A percentile compares a stretch with the other conserved stretches of the same genome.
Evolutionary conservation across 192 early-diverging fungal genomes (phyloP).

Genomic region (Entophlyctis luteolus): DNA sequence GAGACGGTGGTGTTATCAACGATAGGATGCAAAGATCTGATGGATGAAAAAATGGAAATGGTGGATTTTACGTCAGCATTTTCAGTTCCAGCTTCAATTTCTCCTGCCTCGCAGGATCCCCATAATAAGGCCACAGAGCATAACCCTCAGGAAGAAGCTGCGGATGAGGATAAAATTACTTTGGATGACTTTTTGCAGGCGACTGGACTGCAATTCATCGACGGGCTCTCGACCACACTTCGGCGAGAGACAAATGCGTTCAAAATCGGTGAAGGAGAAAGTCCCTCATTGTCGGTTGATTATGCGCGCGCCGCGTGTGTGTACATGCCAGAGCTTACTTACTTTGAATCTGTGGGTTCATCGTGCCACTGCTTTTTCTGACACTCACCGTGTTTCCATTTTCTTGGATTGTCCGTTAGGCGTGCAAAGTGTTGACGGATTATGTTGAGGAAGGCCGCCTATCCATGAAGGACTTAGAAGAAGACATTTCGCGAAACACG

Average conservation of each 20-base stretch:
- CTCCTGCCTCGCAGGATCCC: neutral
- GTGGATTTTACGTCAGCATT: too few relatives aligned
- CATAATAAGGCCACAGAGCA: neutral
- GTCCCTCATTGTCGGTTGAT: slow-evolving; percentile 12
- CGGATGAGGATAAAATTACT: neutral
- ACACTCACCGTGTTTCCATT: neutral
- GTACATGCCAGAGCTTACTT: slow-evolving; percentile 32
- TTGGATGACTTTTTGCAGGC: slow-evolving; percentile 35
- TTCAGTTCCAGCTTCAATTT: too few relatives aligned
- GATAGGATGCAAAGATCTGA: too few relatives aligned
- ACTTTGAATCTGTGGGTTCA: slow-evolving; percentile 31
- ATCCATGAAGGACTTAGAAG: slow-evolving; percentile 21
- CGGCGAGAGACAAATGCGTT: slow-evolving; percentile 38
- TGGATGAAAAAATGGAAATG: too few relatives aligned
- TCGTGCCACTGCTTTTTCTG: neutral
- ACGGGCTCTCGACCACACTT: slow-evolving; percentile 26
- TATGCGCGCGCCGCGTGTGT: slow-evolving; percentile 32
- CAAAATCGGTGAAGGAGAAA: neutral
- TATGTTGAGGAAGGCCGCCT: slow-evolving; percentile 26
- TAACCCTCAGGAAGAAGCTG: neutral
- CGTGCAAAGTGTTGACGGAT: slow-evolving; percentile 27
- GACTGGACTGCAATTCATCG: slow-evolving; percentile 35
- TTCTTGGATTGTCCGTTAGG: slow-evolving; percentile 2
- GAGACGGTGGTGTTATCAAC: too few relatives aligned
- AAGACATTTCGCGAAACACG: slow-evolving; percentile 9